Conservation (phyloP, 345 rosid genomes). For the Corchorus capsularis region DNA sequence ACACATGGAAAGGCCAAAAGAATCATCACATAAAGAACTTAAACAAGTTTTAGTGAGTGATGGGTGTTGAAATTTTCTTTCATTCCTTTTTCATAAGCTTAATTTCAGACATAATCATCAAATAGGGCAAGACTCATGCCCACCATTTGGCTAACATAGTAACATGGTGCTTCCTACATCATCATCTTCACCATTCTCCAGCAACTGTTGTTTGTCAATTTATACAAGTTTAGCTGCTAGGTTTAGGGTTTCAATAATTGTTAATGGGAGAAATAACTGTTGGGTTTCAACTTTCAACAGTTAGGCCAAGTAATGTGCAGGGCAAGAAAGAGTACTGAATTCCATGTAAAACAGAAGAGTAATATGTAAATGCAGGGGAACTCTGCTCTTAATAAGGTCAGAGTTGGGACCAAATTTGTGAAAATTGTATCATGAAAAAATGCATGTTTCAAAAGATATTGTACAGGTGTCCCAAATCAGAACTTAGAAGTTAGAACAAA, state of each 20-base stretch:
- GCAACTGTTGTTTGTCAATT: slow-evolving; percentile 11
- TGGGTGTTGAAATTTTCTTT: not conserved
- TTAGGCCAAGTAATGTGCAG: not conserved
- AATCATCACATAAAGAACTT: not conserved
- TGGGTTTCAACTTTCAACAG: not conserved
- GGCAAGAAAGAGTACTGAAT: not conserved
- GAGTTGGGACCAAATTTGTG: no score
- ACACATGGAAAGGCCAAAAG: not conserved
- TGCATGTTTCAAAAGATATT: no score
- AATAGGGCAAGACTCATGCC: not conserved
- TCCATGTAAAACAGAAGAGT: not conserved
- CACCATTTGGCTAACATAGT: not conserved
- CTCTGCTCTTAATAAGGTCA: not conserved
- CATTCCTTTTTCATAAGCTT: not conserved
- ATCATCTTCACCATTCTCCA: no score
- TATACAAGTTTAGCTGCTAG: not conserved
- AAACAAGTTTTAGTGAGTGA: not conserved
- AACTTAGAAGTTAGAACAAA: no score
- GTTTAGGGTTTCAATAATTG: not conserved
- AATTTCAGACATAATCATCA: slow-evolving; percentile 15
- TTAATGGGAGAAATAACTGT: not conserved
- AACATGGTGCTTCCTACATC: not conserved
- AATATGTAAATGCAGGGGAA: not conserved
- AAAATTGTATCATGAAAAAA: no score
- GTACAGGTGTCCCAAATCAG: no score